Evolutionary conservation across 2,329 filamentous ascomycete species (phyloP), one percentile per base, ranked within the genome.

Genomic region (Cladophialophora immunda): DNA sequence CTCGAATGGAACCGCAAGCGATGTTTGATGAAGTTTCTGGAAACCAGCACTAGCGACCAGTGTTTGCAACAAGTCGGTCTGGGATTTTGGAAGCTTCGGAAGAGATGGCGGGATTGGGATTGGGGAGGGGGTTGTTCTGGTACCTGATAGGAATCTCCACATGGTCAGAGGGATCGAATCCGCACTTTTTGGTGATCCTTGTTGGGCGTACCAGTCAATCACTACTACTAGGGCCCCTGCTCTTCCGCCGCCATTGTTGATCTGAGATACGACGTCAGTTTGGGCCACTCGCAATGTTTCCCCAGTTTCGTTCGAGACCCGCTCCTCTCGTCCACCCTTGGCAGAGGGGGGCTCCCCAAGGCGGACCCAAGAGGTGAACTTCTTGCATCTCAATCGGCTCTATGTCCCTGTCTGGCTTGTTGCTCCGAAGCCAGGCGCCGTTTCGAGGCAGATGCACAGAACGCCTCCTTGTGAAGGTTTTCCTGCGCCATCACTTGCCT

Each of bases 351-450:
- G 29, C 29, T n/a, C n/a, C 29, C 34, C 34, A 38, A 38, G 34
- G 15, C 4, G 34, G 34, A 13, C n/a, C 38, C 38, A 50, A 50
- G 38, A 59, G 17, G 13, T 41, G 54, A 30, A 4, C 45, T 64
- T 32, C 54, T 36, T 41, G 36, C n/a, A 41, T 34, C 38, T 38
- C 38, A 55, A 47, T 29, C 61, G 65, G 65, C 55, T 47, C 36
- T 66, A 58, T 66, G 52, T 41, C 67, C 61, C 19, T 47, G 47
- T 66, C 59, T 68, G 57, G 67, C n/a, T 50, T 64, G 34, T 53
- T 66, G 47, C 60, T 61, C 67, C 67, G 67, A 32, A 57, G 36
- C 64, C 67, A 62, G 52, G 41, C 32, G 41, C 36, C 63, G 22
- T 47, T 55, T 32, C 27, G 55, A 58, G 45, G 45, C 55, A 27